phyloP scores from a whole-genome alignment of 2,329 filamentous ascomycete genomes.

The Tricladium varicosporioides region DNA sequence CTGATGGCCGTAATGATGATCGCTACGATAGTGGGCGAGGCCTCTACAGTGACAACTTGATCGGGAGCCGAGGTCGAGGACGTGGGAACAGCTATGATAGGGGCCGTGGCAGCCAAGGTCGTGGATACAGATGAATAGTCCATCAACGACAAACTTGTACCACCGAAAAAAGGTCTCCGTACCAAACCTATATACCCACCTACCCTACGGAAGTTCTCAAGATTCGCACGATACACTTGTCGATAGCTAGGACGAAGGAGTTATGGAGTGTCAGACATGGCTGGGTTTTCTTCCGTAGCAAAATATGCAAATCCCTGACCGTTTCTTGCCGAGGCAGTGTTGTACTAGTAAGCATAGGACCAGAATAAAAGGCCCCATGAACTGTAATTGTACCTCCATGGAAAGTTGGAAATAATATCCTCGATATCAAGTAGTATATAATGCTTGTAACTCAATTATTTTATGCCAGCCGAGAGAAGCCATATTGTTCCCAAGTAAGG shows the following conservation, averaged over 20 bases:
- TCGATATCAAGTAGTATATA: too few species aligned
- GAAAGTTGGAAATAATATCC: too few species aligned
- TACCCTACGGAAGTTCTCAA: not conserved
- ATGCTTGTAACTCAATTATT: too few species aligned
- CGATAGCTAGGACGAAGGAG: not conserved
- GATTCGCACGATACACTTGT: not conserved
- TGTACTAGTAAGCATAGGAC: too few species aligned
- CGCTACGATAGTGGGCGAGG: slow-evolving; percentile 10
- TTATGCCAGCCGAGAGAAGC: too few species aligned
- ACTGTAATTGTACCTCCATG: too few species aligned
- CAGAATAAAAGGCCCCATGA: too few species aligned
- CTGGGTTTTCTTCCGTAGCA: too few species aligned
- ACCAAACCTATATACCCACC: not conserved
- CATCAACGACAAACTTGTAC: not conserved
- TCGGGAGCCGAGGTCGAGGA: slow-evolving; percentile 19
- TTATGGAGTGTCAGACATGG: not conserved
- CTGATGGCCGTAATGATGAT: slow-evolving; percentile 25
- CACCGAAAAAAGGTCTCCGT: too few species aligned
- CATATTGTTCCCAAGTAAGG: too few species aligned
- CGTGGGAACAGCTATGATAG: slow-evolving; percentile 21
- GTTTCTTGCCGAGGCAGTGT: too few species aligned
- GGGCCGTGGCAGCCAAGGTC: slow-evolving; percentile 21
- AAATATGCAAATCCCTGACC: too few species aligned
- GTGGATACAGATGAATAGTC: slow-evolving; percentile 26
- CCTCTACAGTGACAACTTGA: slow-evolving; percentile 34